Conservation (phyloP, 2,329 filamentous ascomycete species). For the Colletotrichum neosansevieriae region DNA sequence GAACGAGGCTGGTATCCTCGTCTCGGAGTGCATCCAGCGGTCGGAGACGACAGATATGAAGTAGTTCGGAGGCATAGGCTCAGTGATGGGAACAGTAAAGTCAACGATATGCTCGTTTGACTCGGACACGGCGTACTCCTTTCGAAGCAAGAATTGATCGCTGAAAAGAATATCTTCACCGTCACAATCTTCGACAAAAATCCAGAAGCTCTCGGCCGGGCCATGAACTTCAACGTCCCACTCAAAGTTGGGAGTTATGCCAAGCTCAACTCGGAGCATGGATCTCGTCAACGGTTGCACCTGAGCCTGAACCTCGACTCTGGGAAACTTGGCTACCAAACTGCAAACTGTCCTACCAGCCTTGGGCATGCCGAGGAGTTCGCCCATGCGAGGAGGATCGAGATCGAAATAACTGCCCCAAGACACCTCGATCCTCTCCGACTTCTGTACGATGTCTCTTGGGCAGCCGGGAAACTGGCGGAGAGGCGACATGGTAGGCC, state of each 20-base stretch:
- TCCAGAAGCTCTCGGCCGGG: constrained; percentile 93
- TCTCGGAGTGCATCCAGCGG: constrained; percentile 98
- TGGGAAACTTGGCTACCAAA: constrained; percentile 91
- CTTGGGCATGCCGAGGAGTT: constrained; percentile 90
- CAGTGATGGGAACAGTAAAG: constrained; percentile 95
- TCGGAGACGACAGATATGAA: constrained; percentile 96
- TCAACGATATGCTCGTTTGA: constrained; percentile 95
- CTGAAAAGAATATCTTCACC: constrained; percentile 96
- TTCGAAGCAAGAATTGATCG: constrained; percentile 91
- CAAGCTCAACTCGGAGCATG: constrained; percentile 89
- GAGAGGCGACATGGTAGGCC: constrained; percentile 97
- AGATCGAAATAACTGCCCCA: constrained; percentile 97
- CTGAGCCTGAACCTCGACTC: constrained; percentile 91
- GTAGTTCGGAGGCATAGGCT: constrained; percentile 98
- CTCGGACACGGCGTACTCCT: constrained; percentile 87
- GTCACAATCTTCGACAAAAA: constrained; percentile 96
- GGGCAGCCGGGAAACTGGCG: constrained; percentile 89
- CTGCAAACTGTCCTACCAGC: constrained; percentile 87
- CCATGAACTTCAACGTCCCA: constrained; percentile 96
- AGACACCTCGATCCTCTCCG: constrained; percentile 92
- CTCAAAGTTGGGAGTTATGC: constrained; percentile 92
- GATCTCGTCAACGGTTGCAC: constrained; percentile 95
- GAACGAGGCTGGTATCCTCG: constrained; percentile 91
- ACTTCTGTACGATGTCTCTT: constrained; percentile 88
- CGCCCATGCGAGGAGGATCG: constrained; percentile 95